Base-by-base conservation (phyloP, 495 filamentous ascomycete species). In the Collariella sp. region DNA sequence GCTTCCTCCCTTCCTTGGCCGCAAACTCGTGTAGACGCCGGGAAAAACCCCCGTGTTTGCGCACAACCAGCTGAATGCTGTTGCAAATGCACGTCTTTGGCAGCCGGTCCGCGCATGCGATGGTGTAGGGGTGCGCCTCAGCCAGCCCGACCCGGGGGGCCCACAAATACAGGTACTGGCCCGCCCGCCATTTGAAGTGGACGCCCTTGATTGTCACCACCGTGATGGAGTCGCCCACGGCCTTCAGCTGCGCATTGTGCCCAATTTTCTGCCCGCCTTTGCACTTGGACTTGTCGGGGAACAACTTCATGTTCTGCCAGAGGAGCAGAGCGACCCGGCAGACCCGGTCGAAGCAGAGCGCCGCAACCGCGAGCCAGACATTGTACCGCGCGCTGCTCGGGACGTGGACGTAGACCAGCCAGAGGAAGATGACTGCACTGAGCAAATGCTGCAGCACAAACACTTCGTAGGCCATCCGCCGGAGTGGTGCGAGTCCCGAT, bases 51-150 rank as follows among this genome's bases (percentile, higher is more conserved):
- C 73, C 72, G 56, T 89, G 82, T 2, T 84, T 79, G 42, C 85
- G 81, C 10, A 93, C 75, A 18, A 88, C 73, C 35, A 94, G 81
- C 56, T 89, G 85, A 56, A 93, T 74, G 62, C 75, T 76, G 57
- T 79, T 76, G 69, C 75, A 79, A 58, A 72, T 72, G 52, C 74
- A 78, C 7, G 68, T 73, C 18, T 68, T 67, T 1, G 70, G 66
- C 20, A 71, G 45, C 54, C 69, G 68, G 46, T 73, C 74, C 3
- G 72, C 66, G 36, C 72, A 75, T 22, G 83, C 78, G 52, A 94
- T 88, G 7, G 88, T 91, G 64, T 91, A 93, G 0, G 89, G 89
- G 50, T 95, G 89, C 1, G 79, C 80, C 64, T 94, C 85, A 4
- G 89, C 62, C 0, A 80, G 79, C 0, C 78, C 82, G 7, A 95